phyloP scores from a whole-genome alignment of 179 eudicot genomes.

The Silene coronaria region DNA sequence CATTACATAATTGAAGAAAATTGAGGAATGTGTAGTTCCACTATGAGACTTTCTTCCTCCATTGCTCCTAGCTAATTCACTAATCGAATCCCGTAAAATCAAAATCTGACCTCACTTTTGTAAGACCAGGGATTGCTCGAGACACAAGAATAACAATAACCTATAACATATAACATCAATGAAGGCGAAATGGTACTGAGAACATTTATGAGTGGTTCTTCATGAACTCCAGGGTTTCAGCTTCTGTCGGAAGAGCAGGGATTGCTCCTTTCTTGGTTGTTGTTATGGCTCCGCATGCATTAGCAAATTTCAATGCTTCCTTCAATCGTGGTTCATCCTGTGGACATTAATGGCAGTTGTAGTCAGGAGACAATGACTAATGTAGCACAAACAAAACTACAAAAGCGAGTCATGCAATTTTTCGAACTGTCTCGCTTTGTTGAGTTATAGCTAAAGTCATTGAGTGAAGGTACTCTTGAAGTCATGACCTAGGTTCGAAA shows the following conservation, averaged over 20 bases:
- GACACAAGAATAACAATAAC: too few relatives aligned
- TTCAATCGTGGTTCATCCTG: constrained; percentile 60
- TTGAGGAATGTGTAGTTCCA: neutral
- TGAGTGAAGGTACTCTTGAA: neutral
- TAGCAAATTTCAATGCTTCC: constrained; percentile 47
- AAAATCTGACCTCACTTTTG: constrained; percentile 9
- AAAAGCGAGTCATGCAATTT: neutral
- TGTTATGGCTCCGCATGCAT: constrained; percentile 80
- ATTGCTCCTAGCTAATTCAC: neutral
- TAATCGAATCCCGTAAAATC: constrained; percentile 14
- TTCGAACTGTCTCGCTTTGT: neutral
- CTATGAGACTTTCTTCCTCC: neutral
- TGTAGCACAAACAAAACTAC: too few relatives aligned
- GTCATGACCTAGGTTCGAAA: too few relatives aligned
- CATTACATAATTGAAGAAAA: constrained; percentile 16
- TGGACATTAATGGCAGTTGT: neutral
- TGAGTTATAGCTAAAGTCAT: neutral
- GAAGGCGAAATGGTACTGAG: neutral
- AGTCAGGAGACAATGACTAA: neutral
- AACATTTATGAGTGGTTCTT: constrained; percentile 16
- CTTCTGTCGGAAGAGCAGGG: constrained; percentile 65
- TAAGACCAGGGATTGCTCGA: neutral
- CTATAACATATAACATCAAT: too few relatives aligned
- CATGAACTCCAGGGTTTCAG: constrained; percentile 36
- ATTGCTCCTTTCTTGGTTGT: constrained; percentile 88